Evolutionary conservation across 139 green algal species (phyloP).

Genomic region (Raphidocelis subcapitata): DNA sequence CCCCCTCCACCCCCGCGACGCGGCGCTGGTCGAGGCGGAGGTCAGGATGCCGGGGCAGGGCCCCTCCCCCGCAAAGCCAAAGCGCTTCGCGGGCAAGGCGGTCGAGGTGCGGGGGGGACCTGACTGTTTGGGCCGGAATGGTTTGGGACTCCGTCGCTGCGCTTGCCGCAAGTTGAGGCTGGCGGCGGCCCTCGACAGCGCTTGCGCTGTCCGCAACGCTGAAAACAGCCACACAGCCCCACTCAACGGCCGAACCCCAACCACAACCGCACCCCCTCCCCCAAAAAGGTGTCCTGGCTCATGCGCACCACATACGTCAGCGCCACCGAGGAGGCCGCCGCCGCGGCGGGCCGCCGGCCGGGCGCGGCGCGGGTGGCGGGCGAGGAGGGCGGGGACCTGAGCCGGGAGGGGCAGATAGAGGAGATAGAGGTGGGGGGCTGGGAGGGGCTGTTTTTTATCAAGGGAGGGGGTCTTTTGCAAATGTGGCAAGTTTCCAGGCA

Average conservation of each 20-base stretch:
- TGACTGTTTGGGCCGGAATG: background rate
- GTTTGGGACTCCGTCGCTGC: background rate
- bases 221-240: background rate
- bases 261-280: no score
- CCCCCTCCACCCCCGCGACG: no score
- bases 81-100: no score
- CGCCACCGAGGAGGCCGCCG: conserved; percentile 18
- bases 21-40: no score
- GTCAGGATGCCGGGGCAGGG: no score
- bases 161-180: no score
- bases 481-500: background rate
- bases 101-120: no score
- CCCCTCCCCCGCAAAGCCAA: no score
- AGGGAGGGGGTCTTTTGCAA: background rate
- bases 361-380: background rate
- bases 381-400: conserved; percentile 11
- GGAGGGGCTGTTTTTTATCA: background rate
- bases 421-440: conserved; percentile 39
- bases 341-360: background rate
- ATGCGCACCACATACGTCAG: conserved; percentile 72
- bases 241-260: background rate
- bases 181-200: no score
- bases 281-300: conserved; percentile 63
- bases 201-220: no score
- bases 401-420: conserved; percentile 28